Evolutionary conservation across 257 asterid species (phyloP).

Genomic region (Henckelia pumila): DNA sequence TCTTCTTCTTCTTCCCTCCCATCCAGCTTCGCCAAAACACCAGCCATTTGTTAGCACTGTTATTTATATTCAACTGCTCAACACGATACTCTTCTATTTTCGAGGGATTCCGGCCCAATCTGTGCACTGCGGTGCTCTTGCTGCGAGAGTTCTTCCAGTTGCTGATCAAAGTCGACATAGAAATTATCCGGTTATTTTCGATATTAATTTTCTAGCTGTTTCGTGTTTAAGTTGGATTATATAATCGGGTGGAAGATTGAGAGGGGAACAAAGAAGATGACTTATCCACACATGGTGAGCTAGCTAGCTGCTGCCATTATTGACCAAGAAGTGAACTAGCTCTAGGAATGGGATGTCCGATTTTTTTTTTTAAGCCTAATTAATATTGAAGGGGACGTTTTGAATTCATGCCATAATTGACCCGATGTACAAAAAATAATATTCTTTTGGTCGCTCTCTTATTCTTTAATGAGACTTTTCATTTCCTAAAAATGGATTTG

Average conservation of each 20-base stretch:
- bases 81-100: constrained; percentile 13
- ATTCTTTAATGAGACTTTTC: no score
- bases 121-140: constrained; percentile 35
- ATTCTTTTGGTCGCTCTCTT: neutral
- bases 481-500: no score
- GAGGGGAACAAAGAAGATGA: neutral
- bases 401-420: neutral
- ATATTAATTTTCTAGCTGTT: no score
- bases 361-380: neutral
- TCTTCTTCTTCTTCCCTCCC: constrained; percentile 32
- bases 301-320: neutral
- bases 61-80: constrained; percentile 16
- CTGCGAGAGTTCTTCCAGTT: constrained; percentile 50
- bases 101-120: constrained; percentile 33
- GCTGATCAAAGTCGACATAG: constrained; percentile 12
- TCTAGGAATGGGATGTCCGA: neutral
- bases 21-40: constrained; percentile 57
- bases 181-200: no score
- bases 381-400: neutral
- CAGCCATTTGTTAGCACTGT: constrained; percentile 48
- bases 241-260: no score
- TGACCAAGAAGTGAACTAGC: neutral
- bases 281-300: neutral
- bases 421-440: neutral
- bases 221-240: no score